Conservation (phyloP, 352 stramenopile species). For the Globisporangium middletonii region DNA sequence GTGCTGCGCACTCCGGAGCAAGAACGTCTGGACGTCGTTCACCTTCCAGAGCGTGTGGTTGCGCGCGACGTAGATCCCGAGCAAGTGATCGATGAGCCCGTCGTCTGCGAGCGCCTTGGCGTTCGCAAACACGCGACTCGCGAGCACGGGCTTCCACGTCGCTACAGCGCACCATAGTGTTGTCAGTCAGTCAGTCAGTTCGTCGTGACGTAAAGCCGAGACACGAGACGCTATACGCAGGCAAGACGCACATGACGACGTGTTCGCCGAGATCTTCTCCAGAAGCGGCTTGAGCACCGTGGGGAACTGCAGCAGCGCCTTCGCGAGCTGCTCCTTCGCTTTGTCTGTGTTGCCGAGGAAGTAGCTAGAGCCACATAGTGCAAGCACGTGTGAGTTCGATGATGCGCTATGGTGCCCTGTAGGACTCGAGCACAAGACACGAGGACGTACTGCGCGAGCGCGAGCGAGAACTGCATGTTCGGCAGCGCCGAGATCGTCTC, state of each 20-base stretch:
- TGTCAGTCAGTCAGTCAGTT: background rate
- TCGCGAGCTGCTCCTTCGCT: constrained; percentile 54
- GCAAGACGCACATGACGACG: constrained; percentile 44
- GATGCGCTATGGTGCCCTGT: too few relatives aligned
- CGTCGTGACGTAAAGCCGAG: too few relatives aligned
- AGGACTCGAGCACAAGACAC: background rate
- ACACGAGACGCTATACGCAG: background rate
- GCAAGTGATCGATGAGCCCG: constrained; percentile 55
- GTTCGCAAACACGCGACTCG: constrained; percentile 76
- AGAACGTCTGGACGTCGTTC: constrained; percentile 64
- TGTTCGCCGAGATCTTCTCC: constrained; percentile 68
- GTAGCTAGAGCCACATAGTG: constrained; percentile 27
- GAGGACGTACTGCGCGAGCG: constrained; percentile 54
- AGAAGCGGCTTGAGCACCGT: constrained; percentile 63
- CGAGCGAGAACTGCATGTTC: constrained; percentile 72
- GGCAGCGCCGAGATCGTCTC: constrained; percentile 40
- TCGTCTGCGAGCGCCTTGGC: constrained; percentile 51
- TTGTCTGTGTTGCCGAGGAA: constrained; percentile 54
- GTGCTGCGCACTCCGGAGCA: constrained; percentile 59
- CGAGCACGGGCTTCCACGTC: constrained; percentile 66
- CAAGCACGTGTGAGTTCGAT: background rate
- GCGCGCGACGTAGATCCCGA: constrained; percentile 78
- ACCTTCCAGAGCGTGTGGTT: constrained; percentile 82
- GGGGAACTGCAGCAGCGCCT: constrained; percentile 60
- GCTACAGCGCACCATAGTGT: constrained; percentile 17